phyloP scores from a whole-genome alignment of 768 basidiomycete species.

The Tephrocybe sp. region DNA sequence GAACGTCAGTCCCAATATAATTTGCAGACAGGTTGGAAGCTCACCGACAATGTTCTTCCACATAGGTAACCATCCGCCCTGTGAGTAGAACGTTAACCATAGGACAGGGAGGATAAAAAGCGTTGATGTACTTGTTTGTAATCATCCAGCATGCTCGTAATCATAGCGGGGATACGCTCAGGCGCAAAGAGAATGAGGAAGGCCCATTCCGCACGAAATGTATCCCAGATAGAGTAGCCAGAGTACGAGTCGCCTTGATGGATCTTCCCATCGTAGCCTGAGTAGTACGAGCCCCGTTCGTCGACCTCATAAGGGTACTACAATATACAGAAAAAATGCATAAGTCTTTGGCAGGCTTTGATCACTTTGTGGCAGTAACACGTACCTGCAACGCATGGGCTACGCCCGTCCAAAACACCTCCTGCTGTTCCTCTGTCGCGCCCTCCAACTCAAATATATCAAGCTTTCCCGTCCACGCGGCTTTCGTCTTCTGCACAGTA shows the following conservation, averaged over 20 bases:
- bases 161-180: conserved; percentile 72
- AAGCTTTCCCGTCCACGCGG: conserved; percentile 57
- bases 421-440: conserved; percentile 43
- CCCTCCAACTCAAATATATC: conserved; percentile 48
- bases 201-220: conserved; percentile 75
- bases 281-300: conserved; percentile 69
- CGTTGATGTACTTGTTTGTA: conserved; percentile 51
- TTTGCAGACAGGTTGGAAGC: conserved; percentile 7
- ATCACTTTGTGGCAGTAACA: background rate
- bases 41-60: conserved; percentile 82
- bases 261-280: conserved; percentile 67
- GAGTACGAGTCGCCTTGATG: conserved; percentile 65
- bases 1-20: background rate
- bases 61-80: conserved; percentile 86
- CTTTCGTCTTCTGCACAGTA: conserved; percentile 45
- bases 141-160: conserved; percentile 78
- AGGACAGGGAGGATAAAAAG: background rate
- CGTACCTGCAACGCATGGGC: conserved; percentile 59
- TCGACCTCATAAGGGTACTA: conserved; percentile 78
- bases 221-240: conserved; percentile 84
- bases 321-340: background rate
- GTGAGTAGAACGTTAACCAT: conserved; percentile 10
- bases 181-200: conserved; percentile 78
- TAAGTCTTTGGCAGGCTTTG: background rate
- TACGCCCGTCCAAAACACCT: conserved; percentile 58